Percentiles rank a stretch among this genome's conserved stretches.
Evolutionary conservation across 2,329 filamentous ascomycete species (phyloP).

Genomic region (Fusarium sambucinum): DNA sequence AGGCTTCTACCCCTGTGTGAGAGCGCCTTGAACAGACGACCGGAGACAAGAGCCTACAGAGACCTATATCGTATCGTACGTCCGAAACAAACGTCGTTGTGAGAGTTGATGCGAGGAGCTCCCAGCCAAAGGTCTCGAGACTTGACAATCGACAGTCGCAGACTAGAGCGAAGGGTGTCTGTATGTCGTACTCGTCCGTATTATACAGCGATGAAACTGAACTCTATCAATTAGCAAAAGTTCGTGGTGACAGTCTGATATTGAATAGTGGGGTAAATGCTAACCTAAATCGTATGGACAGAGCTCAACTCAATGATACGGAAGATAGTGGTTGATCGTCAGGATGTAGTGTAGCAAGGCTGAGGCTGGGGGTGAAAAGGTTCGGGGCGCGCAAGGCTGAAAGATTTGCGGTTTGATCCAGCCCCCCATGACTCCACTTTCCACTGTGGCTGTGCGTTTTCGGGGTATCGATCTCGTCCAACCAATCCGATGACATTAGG

Average conservation of each 20-base stretch:
- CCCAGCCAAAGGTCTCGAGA: constrained; percentile 11
- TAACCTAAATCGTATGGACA: constrained; percentile 2
- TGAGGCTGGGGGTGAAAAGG: constrained; percentile 43
- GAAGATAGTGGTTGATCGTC: constrained; percentile 19
- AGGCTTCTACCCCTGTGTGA: not conserved
- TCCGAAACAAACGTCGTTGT: not conserved
- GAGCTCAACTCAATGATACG: constrained; percentile 7
- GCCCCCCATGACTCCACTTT: not conserved
- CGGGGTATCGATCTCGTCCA: not conserved
- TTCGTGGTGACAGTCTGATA: not conserved
- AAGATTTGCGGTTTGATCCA: not conserved
- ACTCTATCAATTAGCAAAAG: not conserved
- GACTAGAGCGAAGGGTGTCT: not conserved
- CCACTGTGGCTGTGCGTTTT: constrained; percentile 20
- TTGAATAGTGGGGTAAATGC: not conserved
- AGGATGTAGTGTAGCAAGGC: constrained; percentile 42
- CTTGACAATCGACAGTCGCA: constrained; percentile 13
- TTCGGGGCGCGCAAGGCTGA: constrained; percentile 43
- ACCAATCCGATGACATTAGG: constrained; percentile 19
- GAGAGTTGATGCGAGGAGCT: constrained; percentile 3
- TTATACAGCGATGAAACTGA: constrained; percentile 1
- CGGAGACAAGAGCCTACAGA: not conserved
- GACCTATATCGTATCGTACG: not conserved
- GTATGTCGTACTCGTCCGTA: not conserved
- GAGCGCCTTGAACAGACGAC: not conserved